These are phyloP conservation scores for Potentilla sterilis DNA, from an alignment of 306 rosid species.

Conservation along the genomic window DNA sequence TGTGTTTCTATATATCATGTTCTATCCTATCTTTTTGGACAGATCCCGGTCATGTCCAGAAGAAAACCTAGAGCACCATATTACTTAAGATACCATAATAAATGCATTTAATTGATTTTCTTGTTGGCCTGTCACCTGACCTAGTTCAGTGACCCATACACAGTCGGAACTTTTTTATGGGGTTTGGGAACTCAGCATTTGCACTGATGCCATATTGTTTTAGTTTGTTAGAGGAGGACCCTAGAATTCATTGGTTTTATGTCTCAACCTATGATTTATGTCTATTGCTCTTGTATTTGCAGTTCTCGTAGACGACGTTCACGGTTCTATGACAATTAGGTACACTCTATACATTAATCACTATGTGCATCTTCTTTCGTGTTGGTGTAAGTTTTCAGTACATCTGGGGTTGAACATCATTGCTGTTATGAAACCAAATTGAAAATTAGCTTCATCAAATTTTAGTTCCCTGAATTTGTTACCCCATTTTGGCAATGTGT, in stretches of 20 bases:
- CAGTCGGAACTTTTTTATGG: neutral
- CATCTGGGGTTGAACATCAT: neutral
- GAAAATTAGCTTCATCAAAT: neutral
- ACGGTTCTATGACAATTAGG: constrained; percentile 87
- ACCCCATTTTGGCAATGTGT: neutral
- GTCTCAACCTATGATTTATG: constrained; percentile 11
- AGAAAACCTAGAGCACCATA: neutral
- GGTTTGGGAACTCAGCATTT: neutral
- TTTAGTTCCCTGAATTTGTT: neutral
- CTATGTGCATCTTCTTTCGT: constrained; percentile 10
- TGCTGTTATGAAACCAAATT: neutral
- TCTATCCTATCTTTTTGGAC: neutral
- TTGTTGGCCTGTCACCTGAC: neutral
- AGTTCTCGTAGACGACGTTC: constrained; percentile 74
- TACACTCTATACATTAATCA: constrained; percentile 33
- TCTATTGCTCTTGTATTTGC: constrained; percentile 30
- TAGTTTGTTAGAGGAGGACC: constrained; percentile 1
- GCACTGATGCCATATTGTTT: constrained; percentile 12
- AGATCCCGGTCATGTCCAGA: neutral
- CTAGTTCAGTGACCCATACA: neutral
- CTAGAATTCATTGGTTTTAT: constrained; percentile 19
- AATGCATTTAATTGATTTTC: neutral
- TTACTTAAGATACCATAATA: neutral
- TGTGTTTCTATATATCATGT: neutral
- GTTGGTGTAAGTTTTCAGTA: neutral